Percentiles rank a stretch among this genome's conserved stretches.
phyloP scores from a whole-genome alignment of 169 alveolate species.

The Plasmodium reichenowi region DNA sequence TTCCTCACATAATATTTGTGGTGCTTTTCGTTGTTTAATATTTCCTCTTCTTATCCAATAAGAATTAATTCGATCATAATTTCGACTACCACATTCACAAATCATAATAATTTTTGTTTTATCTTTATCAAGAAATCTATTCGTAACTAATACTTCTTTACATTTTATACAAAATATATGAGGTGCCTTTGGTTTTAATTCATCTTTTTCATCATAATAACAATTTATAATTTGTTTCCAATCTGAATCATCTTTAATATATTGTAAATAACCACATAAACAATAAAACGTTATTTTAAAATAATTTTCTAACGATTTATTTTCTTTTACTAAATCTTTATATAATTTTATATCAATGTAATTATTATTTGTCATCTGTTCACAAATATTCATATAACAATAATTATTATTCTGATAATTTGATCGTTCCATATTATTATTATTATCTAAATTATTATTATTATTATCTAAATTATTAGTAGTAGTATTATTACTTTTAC shows the following conservation, averaged over 20 bases:
- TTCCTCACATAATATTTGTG: constrained; percentile 70
- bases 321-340: constrained; percentile 47
- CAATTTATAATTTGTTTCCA: constrained; percentile 75
- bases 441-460: not conserved
- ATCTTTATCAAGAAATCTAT: constrained; percentile 69
- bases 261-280: constrained; percentile 65
- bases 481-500: not conserved
- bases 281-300: constrained; percentile 61
- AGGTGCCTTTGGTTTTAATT: constrained; percentile 69
- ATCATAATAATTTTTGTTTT: constrained; percentile 76
- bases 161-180: constrained; percentile 63
- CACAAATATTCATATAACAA: constrained; percentile 1
- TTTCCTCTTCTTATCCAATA: constrained; percentile 64
- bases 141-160: constrained; percentile 45
- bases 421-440: not conserved
- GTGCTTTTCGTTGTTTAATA: constrained; percentile 73
- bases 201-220: constrained; percentile 55
- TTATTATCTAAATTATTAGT: not conserved
- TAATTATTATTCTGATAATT: not conserved
- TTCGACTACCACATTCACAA: constrained; percentile 77
- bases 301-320: constrained; percentile 27
- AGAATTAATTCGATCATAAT: constrained; percentile 52
- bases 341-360: constrained; percentile 31
- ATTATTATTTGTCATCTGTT: constrained; percentile 9
- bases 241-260: constrained; percentile 51